Percentiles rank a stretch among this genome's conserved stretches.
These are phyloP conservation scores for Rhododendron molle DNA, from an alignment of 148 eudicot genomes.

Conservation along the genomic window DNA sequence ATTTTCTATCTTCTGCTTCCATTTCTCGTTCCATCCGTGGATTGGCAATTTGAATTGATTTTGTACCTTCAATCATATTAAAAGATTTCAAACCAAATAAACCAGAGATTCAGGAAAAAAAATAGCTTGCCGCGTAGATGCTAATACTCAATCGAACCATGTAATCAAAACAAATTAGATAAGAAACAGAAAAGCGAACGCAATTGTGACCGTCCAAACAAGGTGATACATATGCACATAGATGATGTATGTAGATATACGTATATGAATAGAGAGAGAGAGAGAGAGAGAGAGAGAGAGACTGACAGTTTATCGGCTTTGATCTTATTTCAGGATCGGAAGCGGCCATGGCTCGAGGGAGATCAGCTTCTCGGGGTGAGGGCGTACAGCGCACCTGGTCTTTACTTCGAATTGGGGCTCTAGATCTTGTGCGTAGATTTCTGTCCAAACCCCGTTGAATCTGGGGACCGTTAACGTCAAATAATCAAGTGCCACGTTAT, in stretches of 20 bases:
- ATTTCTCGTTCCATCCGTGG: neutral
- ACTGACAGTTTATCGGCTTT: conserved; percentile 80
- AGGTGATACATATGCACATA: neutral
- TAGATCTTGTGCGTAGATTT: neutral
- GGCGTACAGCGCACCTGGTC: neutral
- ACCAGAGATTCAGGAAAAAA: neutral
- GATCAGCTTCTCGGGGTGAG: neutral
- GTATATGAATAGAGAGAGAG: neutral
- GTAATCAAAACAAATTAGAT: neutral
- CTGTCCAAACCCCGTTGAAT: neutral
- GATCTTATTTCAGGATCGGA: conserved; percentile 65
- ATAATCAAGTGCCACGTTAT: no score
- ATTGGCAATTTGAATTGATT: neutral
- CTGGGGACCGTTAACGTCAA: neutral
- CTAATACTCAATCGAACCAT: neutral
- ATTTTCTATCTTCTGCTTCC: neutral
- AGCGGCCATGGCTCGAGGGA: conserved; percentile 39
- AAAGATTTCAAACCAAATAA: neutral
- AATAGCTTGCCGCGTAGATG: neutral
- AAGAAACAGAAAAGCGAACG: neutral
- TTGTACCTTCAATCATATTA: neutral
- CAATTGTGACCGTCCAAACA: neutral
- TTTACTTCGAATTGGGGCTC: neutral
- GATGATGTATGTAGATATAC: neutral
- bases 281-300: neutral